Evolutionary conservation across 2,329 filamentous ascomycete species (phyloP).

Genomic region (Botrytis cinerea): DNA sequence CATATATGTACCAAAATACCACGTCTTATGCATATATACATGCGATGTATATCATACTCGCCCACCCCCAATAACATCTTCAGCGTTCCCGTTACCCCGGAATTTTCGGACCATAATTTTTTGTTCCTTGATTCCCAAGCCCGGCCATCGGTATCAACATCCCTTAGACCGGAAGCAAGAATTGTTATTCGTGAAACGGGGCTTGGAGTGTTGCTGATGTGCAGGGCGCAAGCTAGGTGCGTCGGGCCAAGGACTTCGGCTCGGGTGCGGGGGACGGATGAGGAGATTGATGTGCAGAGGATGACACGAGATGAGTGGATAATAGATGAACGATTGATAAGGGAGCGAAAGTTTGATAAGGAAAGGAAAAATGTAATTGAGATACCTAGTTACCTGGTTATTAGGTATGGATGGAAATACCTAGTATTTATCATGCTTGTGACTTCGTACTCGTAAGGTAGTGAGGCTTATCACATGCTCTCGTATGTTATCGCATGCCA

Average conservation of each 20-base stretch:
- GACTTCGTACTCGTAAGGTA: not conserved
- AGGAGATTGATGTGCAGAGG: conserved; percentile 1
- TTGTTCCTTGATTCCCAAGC: not conserved
- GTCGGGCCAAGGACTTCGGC: not conserved
- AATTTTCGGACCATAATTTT: not conserved
- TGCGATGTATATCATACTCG: not conserved
- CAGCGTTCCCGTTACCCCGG: not conserved
- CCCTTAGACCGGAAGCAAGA: not conserved
- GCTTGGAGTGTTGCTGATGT: not conserved
- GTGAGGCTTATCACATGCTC: not conserved
- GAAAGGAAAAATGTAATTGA: too few species aligned
- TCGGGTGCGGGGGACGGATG: not conserved
- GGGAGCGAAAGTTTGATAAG: not conserved
- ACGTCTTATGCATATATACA: not conserved
- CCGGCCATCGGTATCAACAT: not conserved
- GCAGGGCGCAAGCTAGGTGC: not conserved
- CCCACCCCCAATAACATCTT: not conserved
- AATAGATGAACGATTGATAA: not conserved
- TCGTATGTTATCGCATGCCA: not conserved
- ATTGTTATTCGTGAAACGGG: not conserved
- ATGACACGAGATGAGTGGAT: not conserved
- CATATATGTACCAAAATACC: not conserved
- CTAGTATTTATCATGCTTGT: not conserved
- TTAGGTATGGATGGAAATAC: too few species aligned
- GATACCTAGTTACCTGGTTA: too few species aligned